phyloP scores from a whole-genome alignment of 768 basidiomycete species.

The Podaxis sp. region DNA sequence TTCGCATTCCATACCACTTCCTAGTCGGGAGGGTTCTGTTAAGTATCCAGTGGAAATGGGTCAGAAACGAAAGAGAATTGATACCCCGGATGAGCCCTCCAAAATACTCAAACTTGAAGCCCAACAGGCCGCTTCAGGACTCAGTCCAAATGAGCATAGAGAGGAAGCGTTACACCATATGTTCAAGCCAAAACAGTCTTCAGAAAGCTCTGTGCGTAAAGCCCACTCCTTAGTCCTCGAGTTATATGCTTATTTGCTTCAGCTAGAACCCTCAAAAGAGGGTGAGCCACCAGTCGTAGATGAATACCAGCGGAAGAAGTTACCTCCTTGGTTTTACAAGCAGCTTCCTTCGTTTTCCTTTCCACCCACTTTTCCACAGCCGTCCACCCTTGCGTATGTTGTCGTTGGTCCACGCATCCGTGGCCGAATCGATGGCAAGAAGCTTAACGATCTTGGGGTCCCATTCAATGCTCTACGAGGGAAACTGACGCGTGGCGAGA shows the following conservation, averaged over 20 bases:
- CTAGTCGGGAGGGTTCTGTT: not conserved
- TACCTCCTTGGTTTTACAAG: conserved; percentile 30
- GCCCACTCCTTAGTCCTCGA: not conserved
- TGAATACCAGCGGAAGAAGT: conserved; percentile 21
- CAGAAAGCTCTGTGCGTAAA: conserved; percentile 11
- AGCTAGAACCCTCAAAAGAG: not conserved
- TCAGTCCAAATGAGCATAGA: not conserved
- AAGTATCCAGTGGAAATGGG: conserved; percentile 15
- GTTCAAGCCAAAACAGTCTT: conserved; percentile 9
- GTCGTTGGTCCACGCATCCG: conserved; percentile 49
- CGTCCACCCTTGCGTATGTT: conserved; percentile 44
- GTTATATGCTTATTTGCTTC: not conserved
- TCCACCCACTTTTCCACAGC: conserved; percentile 11
- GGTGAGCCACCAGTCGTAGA: conserved; percentile 16
- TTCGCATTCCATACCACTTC: conserved; percentile 13
- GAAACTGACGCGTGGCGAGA: conserved; percentile 58
- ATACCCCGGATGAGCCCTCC: conserved; percentile 31
- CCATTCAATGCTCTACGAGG: conserved; percentile 54
- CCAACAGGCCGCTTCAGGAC: not conserved
- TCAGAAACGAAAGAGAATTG: conserved; percentile 42
- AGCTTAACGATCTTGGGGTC: conserved; percentile 62
- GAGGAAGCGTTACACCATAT: not conserved
- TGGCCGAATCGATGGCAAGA: conserved; percentile 68
- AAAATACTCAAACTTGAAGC: conserved; percentile 26
- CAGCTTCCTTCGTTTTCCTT: conserved; percentile 33